These are phyloP conservation scores for Barnettozyma sucrosica DNA, from an alignment of 805 yeast species.

Conservation along the genomic window DNA sequence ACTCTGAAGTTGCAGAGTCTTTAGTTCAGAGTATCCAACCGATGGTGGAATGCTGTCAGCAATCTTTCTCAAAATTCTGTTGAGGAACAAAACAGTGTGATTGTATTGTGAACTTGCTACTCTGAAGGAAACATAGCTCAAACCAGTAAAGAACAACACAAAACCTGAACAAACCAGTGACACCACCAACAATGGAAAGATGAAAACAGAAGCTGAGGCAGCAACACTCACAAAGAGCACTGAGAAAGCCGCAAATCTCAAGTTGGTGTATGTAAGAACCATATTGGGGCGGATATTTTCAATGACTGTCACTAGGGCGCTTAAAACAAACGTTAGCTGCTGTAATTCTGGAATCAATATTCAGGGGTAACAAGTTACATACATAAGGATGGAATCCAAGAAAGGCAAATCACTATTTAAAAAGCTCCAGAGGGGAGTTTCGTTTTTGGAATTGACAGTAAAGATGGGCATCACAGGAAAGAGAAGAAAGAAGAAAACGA, in stretches of 20 bases:
- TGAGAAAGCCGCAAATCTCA: conserved; percentile 18
- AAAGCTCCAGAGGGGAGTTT: conserved; percentile 9
- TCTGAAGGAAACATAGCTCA: conserved; percentile 23
- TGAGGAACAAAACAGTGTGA: conserved; percentile 22
- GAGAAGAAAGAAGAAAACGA: conserved; percentile 4
- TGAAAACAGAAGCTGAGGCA: conserved; percentile 14
- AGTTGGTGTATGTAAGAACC: conserved; percentile 13
- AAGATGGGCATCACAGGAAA: conserved; percentile 1
- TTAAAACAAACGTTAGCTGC: conserved; percentile 3
- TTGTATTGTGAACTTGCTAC: conserved; percentile 24
- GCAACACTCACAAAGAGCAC: conserved; percentile 15
- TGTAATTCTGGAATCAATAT: neutral
- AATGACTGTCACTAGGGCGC: conserved; percentile 5
- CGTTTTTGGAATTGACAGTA: conserved; percentile 6
- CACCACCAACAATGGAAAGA: conserved; percentile 19
- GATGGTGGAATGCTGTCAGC: conserved; percentile 27
- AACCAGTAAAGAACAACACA: conserved; percentile 22
- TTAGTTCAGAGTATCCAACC: conserved; percentile 23
- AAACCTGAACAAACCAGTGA: conserved; percentile 24
- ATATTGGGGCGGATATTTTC: conserved; percentile 3
- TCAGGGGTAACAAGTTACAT: neutral
- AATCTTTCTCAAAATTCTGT: conserved; percentile 22
- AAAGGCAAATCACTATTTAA: conserved; percentile 9
- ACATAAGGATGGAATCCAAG: conserved; percentile 19
- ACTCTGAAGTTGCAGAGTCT: neutral